Percentiles rank a stretch among this genome's conserved stretches.
phyloP scores from a whole-genome alignment of 176 grass and related monocot species.

The Carex littledalei region DNA sequence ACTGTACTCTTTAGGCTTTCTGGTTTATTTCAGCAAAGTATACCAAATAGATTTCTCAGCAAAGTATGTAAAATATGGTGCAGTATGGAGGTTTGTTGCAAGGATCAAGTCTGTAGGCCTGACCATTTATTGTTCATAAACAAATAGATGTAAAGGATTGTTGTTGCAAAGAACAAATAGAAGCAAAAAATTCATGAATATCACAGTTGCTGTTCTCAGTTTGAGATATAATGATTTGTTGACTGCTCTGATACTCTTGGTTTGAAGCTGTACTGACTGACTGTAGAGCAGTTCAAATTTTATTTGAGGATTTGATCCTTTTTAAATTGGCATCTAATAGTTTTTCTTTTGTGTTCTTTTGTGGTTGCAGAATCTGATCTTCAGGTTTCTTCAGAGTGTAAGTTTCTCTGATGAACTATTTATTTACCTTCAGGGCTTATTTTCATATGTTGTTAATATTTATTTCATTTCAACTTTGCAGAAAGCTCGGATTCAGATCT shows the following conservation, averaged over 20 bases:
- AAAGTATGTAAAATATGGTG: not conserved
- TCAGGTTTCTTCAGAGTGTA: conserved; percentile 97
- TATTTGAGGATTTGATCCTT: not conserved
- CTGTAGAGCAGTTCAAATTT: not conserved
- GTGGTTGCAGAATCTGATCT: conserved; percentile 85
- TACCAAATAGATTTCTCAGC: not conserved
- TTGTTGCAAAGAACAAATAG: not conserved
- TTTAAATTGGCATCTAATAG: not conserved
- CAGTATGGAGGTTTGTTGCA: not conserved
- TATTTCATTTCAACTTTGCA: conserved; percentile 26
- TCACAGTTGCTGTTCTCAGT: not conserved
- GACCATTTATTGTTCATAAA: not conserved
- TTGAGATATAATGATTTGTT: conserved; percentile 1
- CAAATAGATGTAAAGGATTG: not conserved
- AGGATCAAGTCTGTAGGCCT: not conserved
- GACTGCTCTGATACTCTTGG: not conserved
- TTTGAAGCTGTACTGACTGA: not conserved
- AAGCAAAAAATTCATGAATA: not conserved
- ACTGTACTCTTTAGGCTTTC: not conserved
- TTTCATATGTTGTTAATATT: not conserved
- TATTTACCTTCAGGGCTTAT: not conserved
- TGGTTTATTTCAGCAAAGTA: not conserved
- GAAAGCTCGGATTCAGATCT: conserved; percentile 99
- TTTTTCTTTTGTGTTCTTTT: not conserved
- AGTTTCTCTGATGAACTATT: conserved; percentile 25